Base-by-base conservation (phyloP, 1,139 yeast species). In the Scheffersomyces parashehatae region DNA sequence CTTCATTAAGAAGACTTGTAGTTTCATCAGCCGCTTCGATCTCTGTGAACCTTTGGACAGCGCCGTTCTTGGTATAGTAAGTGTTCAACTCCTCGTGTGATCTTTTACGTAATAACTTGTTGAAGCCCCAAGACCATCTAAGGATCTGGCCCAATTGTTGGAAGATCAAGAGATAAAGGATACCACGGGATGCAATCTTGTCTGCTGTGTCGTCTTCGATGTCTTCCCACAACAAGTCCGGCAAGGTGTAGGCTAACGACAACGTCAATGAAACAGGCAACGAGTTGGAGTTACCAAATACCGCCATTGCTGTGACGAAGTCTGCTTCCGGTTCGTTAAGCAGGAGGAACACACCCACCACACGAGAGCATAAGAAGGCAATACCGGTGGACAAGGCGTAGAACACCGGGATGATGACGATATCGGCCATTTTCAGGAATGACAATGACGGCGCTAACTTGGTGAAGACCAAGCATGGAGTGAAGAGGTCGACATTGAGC, bases 41-140 rank as follows among this genome's bases (percentile, higher is more conserved):
- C n/a, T 31, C 35, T 2, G 15, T 15, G 24, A 15, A 35, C 15
- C 6, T 15, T 14, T 20, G 35, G 28, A 39, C 32, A 24, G 46
- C 41, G 4, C 57, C 59, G 29, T 47, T 35, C 26, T 47, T 47
- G 15, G 58, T 52, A 42, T 52, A 47, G 45, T 70, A 68, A 20
- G 65, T 53, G 40, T 66, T 59, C 47, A 78, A 64, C 49, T 77
- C 82, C 36, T 64, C 62, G 12, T 51, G 59, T 3, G 75, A 63
- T 44, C 84, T 72, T 54, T 70, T 80, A 39, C 84, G 76, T 48
- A 88, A 69, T 47, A 88, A 69, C 24, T 81, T 84, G 60, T 88
- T 86, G 65, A 82, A 87, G n/a, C 96, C 96, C 95, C 95, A 88
- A 3, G 93, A 85, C 96, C 96, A 88, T 49, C 96, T 73, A 46